Evolutionary conservation across 257 asterid genomes (phyloP), one percentile per base, ranked within the genome.

Genomic region (Nicotiana undulata): DNA sequence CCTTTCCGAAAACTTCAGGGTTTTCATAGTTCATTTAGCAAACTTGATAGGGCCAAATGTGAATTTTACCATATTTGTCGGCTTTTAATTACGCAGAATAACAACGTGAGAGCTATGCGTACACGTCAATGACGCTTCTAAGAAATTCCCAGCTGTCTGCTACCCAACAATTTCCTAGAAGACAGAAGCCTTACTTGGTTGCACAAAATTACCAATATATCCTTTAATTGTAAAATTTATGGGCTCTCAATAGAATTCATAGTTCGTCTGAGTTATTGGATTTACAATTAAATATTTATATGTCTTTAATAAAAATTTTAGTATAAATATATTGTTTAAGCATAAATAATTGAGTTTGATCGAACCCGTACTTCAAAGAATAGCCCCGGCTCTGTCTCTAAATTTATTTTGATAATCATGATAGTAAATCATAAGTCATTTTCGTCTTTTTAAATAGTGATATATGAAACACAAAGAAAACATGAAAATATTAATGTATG

Each of bases 71-170:
- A 18, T 56, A 56, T 56, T 6, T 56, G n/a, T 56, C 10, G 24
- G 63, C 26, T 56, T 56, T n/a, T 18, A 56, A 7, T 56, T 56
- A 56, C 61, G 22, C 61, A 55, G 22, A 55, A 55, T 17, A 55
- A 55, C 61, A 55, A 55, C 24, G 63, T 56, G 26, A 11, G 65
- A 16, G 17, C 28, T 0, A 59, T 26, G 18, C 78, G 59, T 72
- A 24, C 78, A 72, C 78, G 78, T 72, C 16, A 72, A 3, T 22
- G n/a, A 72, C 37, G 34, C 78, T 72, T 22, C 37, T 24, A 46
- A 72, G 60, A 46, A 72, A 49, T 46, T 72, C 40, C 20, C 6
- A 72, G 32, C 10, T 72, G 60, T 72, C 37, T 13, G 40, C 78
- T 72, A 32, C 24, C 53, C 0, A 13, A 34, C 2, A 40, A 9